A percentile compares a stretch with the other conserved stretches of the same genome.
Conservation (phyloP, 495 filamentous ascomycete genomes). For the Bryoglossum gracile region DNA sequence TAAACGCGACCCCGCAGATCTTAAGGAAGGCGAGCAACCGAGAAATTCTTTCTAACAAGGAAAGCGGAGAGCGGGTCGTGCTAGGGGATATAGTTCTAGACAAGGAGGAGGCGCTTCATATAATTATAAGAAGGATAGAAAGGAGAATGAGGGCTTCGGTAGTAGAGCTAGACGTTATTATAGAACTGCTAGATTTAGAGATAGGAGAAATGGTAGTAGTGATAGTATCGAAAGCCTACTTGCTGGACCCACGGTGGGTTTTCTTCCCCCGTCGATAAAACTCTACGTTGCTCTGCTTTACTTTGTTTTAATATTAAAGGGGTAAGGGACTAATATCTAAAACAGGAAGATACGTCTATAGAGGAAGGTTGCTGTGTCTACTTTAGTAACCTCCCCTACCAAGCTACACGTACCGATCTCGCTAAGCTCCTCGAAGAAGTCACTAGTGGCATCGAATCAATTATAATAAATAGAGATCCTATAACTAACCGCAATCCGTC, state of each 20-base stretch:
- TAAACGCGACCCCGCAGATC: too few species aligned
- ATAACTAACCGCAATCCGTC: conserved; percentile 62
- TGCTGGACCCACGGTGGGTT: conserved; percentile 2
- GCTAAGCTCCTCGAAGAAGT: conserved; percentile 42
- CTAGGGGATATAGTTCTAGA: neutral
- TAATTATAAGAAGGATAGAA: too few species aligned
- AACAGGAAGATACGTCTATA: conserved; percentile 32
- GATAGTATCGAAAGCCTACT: conserved; percentile 2
- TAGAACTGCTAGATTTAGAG: too few species aligned
- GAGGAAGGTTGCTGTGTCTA: conserved; percentile 51
- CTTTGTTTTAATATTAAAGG: too few species aligned
- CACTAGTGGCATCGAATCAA: conserved; percentile 36
- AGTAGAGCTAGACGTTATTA: too few species aligned
- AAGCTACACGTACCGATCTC: conserved; percentile 54
- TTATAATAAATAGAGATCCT: conserved; percentile 61
- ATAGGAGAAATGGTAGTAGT: too few species aligned
- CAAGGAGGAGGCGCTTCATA: neutral
- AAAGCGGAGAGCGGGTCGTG: neutral
- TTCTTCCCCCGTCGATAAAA: too few species aligned
- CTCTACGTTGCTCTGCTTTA: too few species aligned
- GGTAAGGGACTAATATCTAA: neutral
- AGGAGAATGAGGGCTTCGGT: too few species aligned
- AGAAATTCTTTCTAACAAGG: neutral
- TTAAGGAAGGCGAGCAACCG: too few species aligned
- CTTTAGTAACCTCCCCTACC: conserved; percentile 62